These are phyloP conservation scores for Euphrasia confusa DNA, from an alignment of 257 asterid species.

Conservation along the genomic window DNA sequence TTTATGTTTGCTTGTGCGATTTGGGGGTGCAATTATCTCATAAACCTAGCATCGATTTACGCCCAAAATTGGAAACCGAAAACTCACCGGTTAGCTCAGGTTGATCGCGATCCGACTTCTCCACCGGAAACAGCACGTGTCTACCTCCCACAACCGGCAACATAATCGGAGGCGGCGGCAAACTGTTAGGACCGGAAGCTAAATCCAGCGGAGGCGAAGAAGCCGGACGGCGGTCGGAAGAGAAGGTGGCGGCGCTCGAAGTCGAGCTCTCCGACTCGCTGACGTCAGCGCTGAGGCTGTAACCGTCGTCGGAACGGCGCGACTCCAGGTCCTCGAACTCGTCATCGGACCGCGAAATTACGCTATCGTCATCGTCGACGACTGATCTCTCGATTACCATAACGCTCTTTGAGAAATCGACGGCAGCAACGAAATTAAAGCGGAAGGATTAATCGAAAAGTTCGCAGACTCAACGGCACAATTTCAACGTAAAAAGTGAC, in stretches of 20 bases:
- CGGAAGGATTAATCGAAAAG: neutral
- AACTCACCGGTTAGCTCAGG: slow-evolving; percentile 1
- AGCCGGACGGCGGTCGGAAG: slow-evolving; percentile 38
- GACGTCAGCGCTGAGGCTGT: slow-evolving; percentile 83
- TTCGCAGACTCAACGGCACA: slow-evolving; percentile 34
- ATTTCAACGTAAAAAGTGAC: slow-evolving; percentile 28
- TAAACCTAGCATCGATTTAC: neutral
- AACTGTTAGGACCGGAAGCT: neutral
- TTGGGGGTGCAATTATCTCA: no score
- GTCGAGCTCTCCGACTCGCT: slow-evolving; percentile 85
- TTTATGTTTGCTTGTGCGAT: no score
- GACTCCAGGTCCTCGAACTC: slow-evolving; percentile 47
- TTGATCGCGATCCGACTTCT: neutral
- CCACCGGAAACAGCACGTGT: neutral
- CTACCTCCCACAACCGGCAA: neutral
- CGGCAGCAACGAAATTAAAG: neutral
- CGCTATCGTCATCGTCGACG: slow-evolving; percentile 22
- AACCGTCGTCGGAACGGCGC: slow-evolving; percentile 47
- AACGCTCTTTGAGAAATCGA: neutral
- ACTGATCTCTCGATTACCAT: slow-evolving; percentile 26
- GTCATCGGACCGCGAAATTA: slow-evolving; percentile 39
- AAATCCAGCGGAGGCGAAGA: slow-evolving; percentile 26
- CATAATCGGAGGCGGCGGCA: slow-evolving; percentile 6
- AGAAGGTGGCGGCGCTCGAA: slow-evolving; percentile 50
- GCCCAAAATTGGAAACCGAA: neutral